Evolutionary conservation across 116 monocot species (phyloP).

Genomic region (Phalaenopsis hybrid): DNA sequence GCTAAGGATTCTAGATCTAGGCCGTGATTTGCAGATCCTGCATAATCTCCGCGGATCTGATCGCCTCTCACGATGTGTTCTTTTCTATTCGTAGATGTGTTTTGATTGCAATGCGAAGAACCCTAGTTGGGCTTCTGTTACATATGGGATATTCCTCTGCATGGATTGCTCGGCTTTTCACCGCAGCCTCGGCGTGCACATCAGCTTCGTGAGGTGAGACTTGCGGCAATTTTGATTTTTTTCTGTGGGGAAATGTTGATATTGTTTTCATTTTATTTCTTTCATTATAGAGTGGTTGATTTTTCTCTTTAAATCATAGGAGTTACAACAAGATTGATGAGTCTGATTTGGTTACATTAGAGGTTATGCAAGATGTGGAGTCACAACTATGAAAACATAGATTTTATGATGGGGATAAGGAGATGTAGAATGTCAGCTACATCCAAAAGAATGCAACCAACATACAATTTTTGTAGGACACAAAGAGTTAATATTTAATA

Average conservation of each 20-base stretch:
- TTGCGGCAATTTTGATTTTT: not conserved
- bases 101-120: constrained; percentile 83
- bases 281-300: not conserved
- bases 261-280: not conserved
- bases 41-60: constrained; percentile 18
- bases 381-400: no score
- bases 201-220: constrained; percentile 67
- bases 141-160: constrained; percentile 77
- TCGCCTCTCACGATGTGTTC: not conserved
- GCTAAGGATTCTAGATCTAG: not conserved
- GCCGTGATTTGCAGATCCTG: not conserved
- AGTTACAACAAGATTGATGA: no score
- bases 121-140: constrained; percentile 77
- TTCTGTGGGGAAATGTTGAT: not conserved
- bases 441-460: no score
- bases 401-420: no score
- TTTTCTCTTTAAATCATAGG: no score
- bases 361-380: no score
- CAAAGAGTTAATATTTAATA: no score
- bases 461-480: no score
- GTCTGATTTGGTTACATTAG: no score
- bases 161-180: constrained; percentile 70
- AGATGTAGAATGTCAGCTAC: no score
- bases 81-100: constrained; percentile 41
- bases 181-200: constrained; percentile 62